Percentiles rank a stretch among this genome's conserved stretches.
These are phyloP conservation scores for Chalciporus chontae DNA, from an alignment of 768 basidiomycete genomes.

Conservation along the genomic window DNA sequence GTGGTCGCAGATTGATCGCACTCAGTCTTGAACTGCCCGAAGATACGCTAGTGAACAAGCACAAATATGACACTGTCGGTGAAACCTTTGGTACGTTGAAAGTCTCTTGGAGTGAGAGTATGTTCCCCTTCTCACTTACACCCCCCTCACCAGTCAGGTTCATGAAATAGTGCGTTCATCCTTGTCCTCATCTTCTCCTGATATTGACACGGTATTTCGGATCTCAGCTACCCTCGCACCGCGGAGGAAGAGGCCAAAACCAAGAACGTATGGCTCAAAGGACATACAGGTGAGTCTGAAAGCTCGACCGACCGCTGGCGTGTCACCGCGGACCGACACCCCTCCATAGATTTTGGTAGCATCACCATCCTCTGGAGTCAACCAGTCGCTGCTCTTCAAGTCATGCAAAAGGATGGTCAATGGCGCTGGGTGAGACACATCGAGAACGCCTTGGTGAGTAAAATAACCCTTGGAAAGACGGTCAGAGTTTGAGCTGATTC, in stretches of 20 bases:
- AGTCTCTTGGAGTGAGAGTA: not conserved
- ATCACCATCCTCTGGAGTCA: conserved; percentile 61
- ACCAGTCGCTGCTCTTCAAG: conserved; percentile 56
- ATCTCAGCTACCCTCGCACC: conserved; percentile 45
- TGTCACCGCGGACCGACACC: not conserved
- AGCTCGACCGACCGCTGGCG: too few species aligned
- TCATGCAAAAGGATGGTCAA: conserved; percentile 45
- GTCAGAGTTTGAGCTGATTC: not conserved
- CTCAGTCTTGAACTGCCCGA: conserved; percentile 53
- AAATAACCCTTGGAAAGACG: not conserved
- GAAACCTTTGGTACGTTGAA: conserved; percentile 39
- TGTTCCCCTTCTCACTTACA: not conserved
- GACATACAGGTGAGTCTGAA: conserved; percentile 45
- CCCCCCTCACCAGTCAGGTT: conserved; percentile 46
- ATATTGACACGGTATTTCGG: not conserved
- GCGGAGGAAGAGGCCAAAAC: conserved; percentile 48
- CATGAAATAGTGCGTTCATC: conserved; percentile 57
- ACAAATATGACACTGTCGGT: conserved; percentile 39
- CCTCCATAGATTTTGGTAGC: conserved; percentile 44
- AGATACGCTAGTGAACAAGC: conserved; percentile 46
- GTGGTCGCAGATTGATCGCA: conserved; percentile 41
- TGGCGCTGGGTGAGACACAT: conserved; percentile 61
- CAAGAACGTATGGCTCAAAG: conserved; percentile 57
- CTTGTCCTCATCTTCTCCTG: not conserved
- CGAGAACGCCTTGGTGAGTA: conserved; percentile 50